Evolutionary conservation across 441 rosid genomes (phyloP).

Genomic region (Manihot esculenta): DNA sequence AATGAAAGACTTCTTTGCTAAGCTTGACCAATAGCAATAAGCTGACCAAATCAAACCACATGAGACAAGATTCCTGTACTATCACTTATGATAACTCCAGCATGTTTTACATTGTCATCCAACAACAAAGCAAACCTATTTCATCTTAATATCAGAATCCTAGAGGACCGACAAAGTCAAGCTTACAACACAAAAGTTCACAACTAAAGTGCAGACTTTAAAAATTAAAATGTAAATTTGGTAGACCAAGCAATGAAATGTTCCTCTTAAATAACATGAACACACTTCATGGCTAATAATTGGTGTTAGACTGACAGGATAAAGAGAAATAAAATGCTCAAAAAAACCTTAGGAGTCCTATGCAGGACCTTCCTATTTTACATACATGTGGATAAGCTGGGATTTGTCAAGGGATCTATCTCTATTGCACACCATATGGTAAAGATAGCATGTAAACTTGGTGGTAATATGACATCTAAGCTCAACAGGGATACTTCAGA

Average conservation of each 20-base stretch:
- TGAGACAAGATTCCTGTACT: neutral
- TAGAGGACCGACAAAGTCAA: neutral
- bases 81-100: neutral
- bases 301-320: no score
- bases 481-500: neutral
- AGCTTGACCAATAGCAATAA: neutral
- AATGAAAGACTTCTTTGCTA: neutral
- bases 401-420: neutral
- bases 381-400: neutral
- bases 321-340: neutral
- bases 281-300: neutral
- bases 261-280: neutral
- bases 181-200: neutral
- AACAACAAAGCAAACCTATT: neutral
- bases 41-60: neutral
- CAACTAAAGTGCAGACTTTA: neutral
- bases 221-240: neutral
- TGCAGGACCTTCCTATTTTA: neutral
- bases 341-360: neutral
- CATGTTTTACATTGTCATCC: neutral
- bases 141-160: neutral
- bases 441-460: neutral
- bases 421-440: neutral
- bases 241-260: neutral
- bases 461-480: neutral